A percentile compares a stretch with the other conserved stretches of the same genome.
Conservation (phyloP, 2,329 filamentous ascomycete species). For the Aspergillus sp. region DNA sequence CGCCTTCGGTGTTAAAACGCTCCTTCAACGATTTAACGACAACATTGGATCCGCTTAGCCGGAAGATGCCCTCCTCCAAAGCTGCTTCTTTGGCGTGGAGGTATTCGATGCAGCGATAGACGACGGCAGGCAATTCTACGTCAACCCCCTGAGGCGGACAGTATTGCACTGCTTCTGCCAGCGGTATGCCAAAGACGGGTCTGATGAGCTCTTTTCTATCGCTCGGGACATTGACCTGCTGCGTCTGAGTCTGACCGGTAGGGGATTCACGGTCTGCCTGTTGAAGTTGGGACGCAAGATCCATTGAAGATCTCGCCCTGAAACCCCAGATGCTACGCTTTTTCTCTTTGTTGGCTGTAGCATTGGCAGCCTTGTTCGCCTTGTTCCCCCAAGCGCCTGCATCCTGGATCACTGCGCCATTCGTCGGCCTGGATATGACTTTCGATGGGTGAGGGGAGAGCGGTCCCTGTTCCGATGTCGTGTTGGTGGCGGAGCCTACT, state of each 20-base stretch:
- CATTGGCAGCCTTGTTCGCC: constrained; percentile 19
- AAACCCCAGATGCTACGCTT: constrained; percentile 65
- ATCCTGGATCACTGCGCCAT: constrained; percentile 76
- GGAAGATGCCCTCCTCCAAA: constrained; percentile 89
- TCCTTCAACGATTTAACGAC: constrained; percentile 86
- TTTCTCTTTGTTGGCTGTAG: constrained; percentile 63
- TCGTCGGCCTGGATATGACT: constrained; percentile 75
- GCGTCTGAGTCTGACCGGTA: constrained; percentile 38
- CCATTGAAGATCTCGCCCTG: constrained; percentile 60
- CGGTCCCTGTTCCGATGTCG: constrained; percentile 24
- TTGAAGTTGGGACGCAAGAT: constrained; percentile 38
- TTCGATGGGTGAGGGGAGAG: constrained; percentile 33
- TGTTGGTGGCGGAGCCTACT: constrained; percentile 11
- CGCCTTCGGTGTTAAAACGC: constrained; percentile 86
- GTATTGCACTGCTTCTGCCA: constrained; percentile 77
- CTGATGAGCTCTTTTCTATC: constrained; percentile 49
- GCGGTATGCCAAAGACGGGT: constrained; percentile 73
- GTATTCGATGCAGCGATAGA: constrained; percentile 93
- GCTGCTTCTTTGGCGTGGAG: constrained; percentile 73
- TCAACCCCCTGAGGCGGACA: constrained; percentile 64
- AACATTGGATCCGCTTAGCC: constrained; percentile 91
- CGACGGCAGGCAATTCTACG: constrained; percentile 77
- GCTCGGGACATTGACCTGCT: constrained; percentile 39
- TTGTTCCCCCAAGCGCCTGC: constrained; percentile 80
- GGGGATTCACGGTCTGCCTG: constrained; percentile 24